Base-by-base conservation (phyloP, 2,329 filamentous ascomycete genomes). In the Arachnomyces sp. region DNA sequence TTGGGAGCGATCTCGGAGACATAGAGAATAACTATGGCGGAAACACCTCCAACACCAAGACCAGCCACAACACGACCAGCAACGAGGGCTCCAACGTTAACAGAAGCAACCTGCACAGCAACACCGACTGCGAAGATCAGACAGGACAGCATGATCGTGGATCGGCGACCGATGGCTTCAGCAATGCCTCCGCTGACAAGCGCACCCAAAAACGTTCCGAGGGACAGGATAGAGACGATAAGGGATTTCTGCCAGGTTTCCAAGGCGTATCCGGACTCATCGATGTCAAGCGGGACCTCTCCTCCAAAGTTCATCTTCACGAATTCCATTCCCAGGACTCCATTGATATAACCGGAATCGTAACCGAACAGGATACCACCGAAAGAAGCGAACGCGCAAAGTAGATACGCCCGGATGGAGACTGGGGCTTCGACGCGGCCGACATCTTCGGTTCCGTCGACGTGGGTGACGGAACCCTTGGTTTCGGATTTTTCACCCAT, bases 11-110 rank as follows among this genome's bases (percentile, higher is more conserved):
- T 86, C 66, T 89, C 86, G 36, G 82, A 86, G 84, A 92, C 90
- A 76, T 92, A 89, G 45, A 88, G 72, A 57, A 88, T 86, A 62
- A 88, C 80, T 54, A 87, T 80, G 54, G 84, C 82, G 7, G 82
- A 86, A 51, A 85, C 82, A 59, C 87, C 87, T 57, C 84, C 85
- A 53, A 88, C 83, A 72, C 85, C 85, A 42, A 87, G 61, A 60
- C 85, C 85, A 35, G 84, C 80, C 52, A 90, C 66, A 43, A 88
- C 66, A 73, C 84, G 84, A 60, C 85, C 85, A 43, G 77, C 74
- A 16, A 86, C 80, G 44, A 88, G 78, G 54, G 85, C 63, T 17
- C 76, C 73, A 14, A 87, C 68, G 2, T 66, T 61, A 0, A 70
- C 74, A 3, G 82, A 72, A 12, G 73, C 75, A 17, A 75, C 76